Conservation (phyloP, 140 eudicot species). For the Bidens hawaiensis region DNA sequence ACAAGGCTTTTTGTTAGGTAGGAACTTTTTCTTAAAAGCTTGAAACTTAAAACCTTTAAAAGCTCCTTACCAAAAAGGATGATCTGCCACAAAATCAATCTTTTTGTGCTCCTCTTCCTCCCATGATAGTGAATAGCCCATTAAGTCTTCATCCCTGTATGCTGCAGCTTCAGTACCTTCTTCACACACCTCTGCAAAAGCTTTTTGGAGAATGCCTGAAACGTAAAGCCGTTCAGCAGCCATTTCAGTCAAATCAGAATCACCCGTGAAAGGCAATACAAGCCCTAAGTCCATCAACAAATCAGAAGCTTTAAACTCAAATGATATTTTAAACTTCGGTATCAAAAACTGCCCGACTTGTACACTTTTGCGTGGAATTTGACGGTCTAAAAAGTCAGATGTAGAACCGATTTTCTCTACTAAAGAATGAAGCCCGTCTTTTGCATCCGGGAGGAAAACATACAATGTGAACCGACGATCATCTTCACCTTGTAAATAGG, state of each 20-base stretch:
- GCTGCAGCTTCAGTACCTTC: no score
- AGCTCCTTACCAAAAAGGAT: slow-evolving; percentile 35
- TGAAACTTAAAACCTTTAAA: no score
- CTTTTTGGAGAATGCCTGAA: slow-evolving; percentile 7
- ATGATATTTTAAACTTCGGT: slow-evolving; percentile 31
- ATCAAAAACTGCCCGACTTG: slow-evolving; percentile 2
- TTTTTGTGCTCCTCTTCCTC: no score
- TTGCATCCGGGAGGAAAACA: slow-evolving; percentile 23
- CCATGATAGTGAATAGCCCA: no score
- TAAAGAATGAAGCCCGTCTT: slow-evolving; percentile 15
- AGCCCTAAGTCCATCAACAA: slow-evolving; percentile 17
- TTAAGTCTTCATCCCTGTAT: slow-evolving; percentile 24
- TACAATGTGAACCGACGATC: slow-evolving; percentile 20
- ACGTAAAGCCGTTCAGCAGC: neutral
- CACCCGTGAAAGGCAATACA: slow-evolving; percentile 4
- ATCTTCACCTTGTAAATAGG: slow-evolving; percentile 8
- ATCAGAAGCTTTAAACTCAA: slow-evolving; percentile 1
- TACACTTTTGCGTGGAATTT: neutral
- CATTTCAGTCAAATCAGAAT: slow-evolving; percentile 7
- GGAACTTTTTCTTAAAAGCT: no score
- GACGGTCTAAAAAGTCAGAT: slow-evolving; percentile 12
- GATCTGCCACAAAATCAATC: slow-evolving; percentile 32
- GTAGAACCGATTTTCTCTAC: neutral
- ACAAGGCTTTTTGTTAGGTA: no score
- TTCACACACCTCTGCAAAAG: slow-evolving; percentile 28